Percentiles rank a stretch among this genome's conserved stretches.
These are phyloP conservation scores for bread wheat (Triticum aestivum) DNA, from an alignment of 176 grass and related monocot species.

Conservation along the genomic window DNA sequence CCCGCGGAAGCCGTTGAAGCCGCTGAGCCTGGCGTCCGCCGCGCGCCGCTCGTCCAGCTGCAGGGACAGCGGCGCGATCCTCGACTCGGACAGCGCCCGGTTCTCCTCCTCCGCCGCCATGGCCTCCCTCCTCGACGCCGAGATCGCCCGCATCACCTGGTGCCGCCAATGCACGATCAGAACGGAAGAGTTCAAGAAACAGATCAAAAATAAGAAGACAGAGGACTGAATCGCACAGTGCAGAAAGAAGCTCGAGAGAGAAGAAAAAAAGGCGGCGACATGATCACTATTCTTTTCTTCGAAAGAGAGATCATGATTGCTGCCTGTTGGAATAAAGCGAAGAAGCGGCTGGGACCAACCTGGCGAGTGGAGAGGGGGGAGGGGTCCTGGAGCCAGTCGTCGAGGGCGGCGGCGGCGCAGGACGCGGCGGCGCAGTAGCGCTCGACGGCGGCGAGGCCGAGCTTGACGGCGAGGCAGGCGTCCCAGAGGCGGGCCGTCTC, in stretches of 20 bases:
- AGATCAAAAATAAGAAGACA: background rate
- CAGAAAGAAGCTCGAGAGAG: background rate
- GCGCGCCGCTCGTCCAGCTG: conserved; percentile 57
- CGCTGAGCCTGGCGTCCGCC: conserved; percentile 54
- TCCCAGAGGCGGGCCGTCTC: conserved; percentile 93
- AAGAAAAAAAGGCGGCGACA: background rate
- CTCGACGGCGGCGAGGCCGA: conserved; percentile 73
- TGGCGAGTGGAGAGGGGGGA: conserved; percentile 58
- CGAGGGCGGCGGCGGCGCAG: conserved; percentile 53
- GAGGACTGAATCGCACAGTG: background rate
- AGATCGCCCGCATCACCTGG: conserved; percentile 69
- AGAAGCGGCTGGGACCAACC: conserved; percentile 25
- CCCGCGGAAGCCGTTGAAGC: conserved; percentile 89
- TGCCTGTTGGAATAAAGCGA: background rate
- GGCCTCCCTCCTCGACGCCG: conserved; percentile 61
- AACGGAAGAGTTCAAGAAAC: background rate
- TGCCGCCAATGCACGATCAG: conserved; percentile 21
- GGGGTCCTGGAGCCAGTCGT: conserved; percentile 64
- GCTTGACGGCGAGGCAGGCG: conserved; percentile 80
- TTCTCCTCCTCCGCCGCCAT: conserved; percentile 80
- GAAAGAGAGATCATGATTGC: background rate
- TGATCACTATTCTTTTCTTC: background rate
- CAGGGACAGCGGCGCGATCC: conserved; percentile 71
- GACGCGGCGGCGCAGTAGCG: conserved; percentile 58
- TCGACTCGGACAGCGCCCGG: conserved; percentile 48